These are phyloP conservation scores for Breynia disticha DNA, from an alignment of 441 rosid genomes.

Conservation along the genomic window DNA sequence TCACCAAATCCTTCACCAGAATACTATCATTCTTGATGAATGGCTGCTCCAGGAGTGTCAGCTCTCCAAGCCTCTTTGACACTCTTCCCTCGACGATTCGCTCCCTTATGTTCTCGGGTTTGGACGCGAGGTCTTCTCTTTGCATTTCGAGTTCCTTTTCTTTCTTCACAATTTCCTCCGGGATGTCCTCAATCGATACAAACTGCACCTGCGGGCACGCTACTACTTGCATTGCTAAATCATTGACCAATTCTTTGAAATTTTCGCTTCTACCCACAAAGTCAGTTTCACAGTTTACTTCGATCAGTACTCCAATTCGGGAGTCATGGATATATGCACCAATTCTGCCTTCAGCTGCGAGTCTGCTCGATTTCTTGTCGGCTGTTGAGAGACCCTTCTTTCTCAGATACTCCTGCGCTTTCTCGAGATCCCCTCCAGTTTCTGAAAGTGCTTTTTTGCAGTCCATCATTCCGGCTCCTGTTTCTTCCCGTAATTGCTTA, in stretches of 20 bases:
- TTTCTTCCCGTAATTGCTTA: slow-evolving; percentile 88
- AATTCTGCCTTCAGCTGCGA: slow-evolving; percentile 93
- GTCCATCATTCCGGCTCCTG: slow-evolving; percentile 99
- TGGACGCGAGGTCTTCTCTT: slow-evolving; percentile 70
- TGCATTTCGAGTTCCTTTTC: slow-evolving; percentile 89
- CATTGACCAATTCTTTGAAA: slow-evolving; percentile 77
- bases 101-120: slow-evolving; percentile 84
- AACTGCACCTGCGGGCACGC: slow-evolving; percentile 82
- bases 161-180: slow-evolving; percentile 37
- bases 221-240: slow-evolving; percentile 90
- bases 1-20: slow-evolving; percentile 68
- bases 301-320: slow-evolving; percentile 77
- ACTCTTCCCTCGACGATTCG: slow-evolving; percentile 76
- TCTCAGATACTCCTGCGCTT: slow-evolving; percentile 87
- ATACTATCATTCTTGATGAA: slow-evolving; percentile 59
- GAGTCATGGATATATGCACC: slow-evolving; percentile 90
- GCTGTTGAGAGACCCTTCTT: slow-evolving; percentile 89
- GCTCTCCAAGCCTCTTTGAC: slow-evolving; percentile 73
- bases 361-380: slow-evolving; percentile 81
- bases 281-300: slow-evolving; percentile 92
- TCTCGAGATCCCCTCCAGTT: slow-evolving; percentile 83
- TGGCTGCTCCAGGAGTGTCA: slow-evolving; percentile 69
- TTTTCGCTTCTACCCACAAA: slow-evolving; percentile 88
- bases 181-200: slow-evolving; percentile 59
- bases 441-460: slow-evolving; percentile 93